A percentile compares a stretch with the other conserved stretches of the same genome.
Conservation (phyloP, 176 grass and related monocot species). For the bread wheat (Triticum aestivum) region IWGSC_CS_RefSeq_v2.1 NC_057805.1:482849865-482850364, state of each 20-base stretch:
- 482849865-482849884: neutral
- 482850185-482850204: neutral
- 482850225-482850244: slow-evolving; percentile 18
- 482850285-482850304: slow-evolving; percentile 85
- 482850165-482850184: slow-evolving; percentile 43
- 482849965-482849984: slow-evolving; percentile 90
- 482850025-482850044: slow-evolving; percentile 39
- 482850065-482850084: neutral
- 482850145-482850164: slow-evolving; percentile 64
- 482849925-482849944: slow-evolving; percentile 68
- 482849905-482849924: neutral
- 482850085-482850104: slow-evolving; percentile 89
- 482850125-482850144: slow-evolving; percentile 70
- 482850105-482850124: slow-evolving; percentile 93
- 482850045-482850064: slow-evolving; percentile 16
- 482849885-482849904: neutral
- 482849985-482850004: slow-evolving; percentile 90
- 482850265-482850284: slow-evolving; percentile 74
- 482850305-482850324: slow-evolving; percentile 96
- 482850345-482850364: slow-evolving; percentile 81
- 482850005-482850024: slow-evolving; percentile 86
- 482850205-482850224: slow-evolving; percentile 36
- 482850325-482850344: slow-evolving; percentile 87
- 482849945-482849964: slow-evolving; percentile 37
- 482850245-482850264: slow-evolving; percentile 33